phyloP scores from a whole-genome alignment of 1,284 basidiomycete species.

The Ganoderma sinense region DNA sequence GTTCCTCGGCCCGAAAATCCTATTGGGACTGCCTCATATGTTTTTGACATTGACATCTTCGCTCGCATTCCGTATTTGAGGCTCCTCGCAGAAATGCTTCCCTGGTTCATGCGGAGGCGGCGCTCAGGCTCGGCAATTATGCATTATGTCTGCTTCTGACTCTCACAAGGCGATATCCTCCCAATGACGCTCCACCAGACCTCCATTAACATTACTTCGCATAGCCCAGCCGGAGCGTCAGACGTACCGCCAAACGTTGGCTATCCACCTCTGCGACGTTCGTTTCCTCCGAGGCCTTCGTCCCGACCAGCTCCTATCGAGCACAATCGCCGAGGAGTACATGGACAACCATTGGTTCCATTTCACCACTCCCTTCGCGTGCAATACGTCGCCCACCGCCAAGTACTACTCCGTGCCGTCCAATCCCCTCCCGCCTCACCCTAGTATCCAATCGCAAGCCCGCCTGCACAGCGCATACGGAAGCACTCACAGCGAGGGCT shows the following conservation, averaged over 20 bases:
- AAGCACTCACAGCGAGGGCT: not conserved
- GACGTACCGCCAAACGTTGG: not conserved
- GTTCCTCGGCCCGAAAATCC: not conserved
- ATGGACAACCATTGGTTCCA: not conserved
- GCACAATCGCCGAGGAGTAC: conserved; percentile 2
- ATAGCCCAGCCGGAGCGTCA: not conserved
- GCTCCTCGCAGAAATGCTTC: not conserved
- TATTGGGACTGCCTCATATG: not conserved
- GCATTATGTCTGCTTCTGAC: no score
- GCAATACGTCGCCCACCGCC: not conserved
- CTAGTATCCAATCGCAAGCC: not conserved
- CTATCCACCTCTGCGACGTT: not conserved
- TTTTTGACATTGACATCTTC: not conserved
- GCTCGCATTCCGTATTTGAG: not conserved
- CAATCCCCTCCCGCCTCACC: not conserved
- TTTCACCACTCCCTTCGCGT: not conserved
- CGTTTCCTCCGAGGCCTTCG: not conserved
- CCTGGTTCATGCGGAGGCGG: no score
- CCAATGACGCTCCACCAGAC: not conserved
- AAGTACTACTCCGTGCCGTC: not conserved
- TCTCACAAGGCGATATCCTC: no score
- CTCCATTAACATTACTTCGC: not conserved
- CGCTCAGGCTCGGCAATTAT: no score
- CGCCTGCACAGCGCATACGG: not conserved
- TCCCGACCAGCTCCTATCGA: not conserved